Percentiles rank a stretch among this genome's conserved stretches.
These are phyloP conservation scores for Fusarium napiforme DNA, from an alignment of 2,329 filamentous ascomycete species.

Conservation along the genomic window DNA sequence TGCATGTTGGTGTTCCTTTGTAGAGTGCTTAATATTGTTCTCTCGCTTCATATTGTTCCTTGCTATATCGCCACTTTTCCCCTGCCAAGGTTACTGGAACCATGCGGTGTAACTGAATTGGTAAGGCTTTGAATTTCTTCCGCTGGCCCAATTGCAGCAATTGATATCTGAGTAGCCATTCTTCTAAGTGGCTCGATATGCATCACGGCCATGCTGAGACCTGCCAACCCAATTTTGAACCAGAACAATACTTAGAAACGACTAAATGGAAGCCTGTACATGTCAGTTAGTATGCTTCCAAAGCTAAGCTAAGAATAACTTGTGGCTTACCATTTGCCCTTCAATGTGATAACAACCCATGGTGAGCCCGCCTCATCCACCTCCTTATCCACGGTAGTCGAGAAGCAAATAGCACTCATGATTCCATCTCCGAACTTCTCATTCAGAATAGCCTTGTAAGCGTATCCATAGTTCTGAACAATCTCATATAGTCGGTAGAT, in stretches of 20 bases:
- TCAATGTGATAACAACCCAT: constrained; percentile 86
- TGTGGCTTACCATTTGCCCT: constrained; percentile 80
- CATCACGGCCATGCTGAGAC: neutral
- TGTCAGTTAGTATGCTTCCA: neutral
- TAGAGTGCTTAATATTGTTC: constrained; percentile 46
- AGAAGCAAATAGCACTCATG: constrained; percentile 95
- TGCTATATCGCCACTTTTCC: constrained; percentile 3
- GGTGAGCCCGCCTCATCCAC: constrained; percentile 81
- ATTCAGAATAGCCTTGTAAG: constrained; percentile 94
- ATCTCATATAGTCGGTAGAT: constrained; percentile 95
- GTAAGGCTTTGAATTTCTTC: neutral
- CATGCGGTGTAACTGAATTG: neutral
- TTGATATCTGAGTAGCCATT: neutral
- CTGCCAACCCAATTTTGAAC: neutral
- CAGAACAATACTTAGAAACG: constrained; percentile 43
- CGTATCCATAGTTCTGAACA: constrained; percentile 96
- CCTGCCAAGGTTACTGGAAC: neutral
- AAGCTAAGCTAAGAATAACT: neutral
- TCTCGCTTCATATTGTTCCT: constrained; percentile 43
- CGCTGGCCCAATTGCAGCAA: neutral
- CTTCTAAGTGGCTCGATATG: neutral
- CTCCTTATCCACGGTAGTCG: constrained; percentile 93
- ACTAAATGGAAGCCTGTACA: constrained; percentile 48
- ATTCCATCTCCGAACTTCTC: constrained; percentile 96
- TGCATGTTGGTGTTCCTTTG: constrained; percentile 25